These are phyloP conservation scores for Biscogniauxia marginata DNA, from an alignment of 2,329 filamentous ascomycete species.

Conservation along the genomic window DNA sequence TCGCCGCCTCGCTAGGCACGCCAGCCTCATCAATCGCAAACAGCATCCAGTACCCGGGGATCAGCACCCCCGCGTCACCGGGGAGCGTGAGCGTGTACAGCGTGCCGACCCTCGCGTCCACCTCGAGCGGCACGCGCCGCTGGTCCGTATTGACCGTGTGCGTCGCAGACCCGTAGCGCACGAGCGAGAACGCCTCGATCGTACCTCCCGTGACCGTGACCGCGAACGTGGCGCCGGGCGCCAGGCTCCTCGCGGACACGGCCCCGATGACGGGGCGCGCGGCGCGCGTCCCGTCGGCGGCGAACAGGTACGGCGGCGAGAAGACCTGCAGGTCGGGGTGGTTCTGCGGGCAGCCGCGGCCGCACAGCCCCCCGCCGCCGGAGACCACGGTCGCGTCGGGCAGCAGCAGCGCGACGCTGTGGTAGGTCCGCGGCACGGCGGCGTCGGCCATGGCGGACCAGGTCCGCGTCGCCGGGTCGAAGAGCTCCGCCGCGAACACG, in stretches of 20 bases:
- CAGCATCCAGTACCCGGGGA: conserved; percentile 49
- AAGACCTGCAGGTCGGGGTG: conserved; percentile 52
- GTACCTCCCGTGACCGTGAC: conserved; percentile 31
- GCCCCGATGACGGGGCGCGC: conserved; percentile 39
- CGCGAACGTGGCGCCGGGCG: conserved; percentile 34
- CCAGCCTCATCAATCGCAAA: conserved; percentile 43
- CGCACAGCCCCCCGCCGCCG: conserved; percentile 51
- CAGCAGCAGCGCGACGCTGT: conserved; percentile 43
- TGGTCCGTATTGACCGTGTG: conserved; percentile 55
- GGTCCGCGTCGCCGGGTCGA: conserved; percentile 34
- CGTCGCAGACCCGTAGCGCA: conserved; percentile 45
- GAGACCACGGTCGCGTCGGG: conserved; percentile 44
- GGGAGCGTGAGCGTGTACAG: conserved; percentile 40
- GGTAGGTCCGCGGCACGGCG: conserved; percentile 41
- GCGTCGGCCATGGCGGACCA: conserved; percentile 35
- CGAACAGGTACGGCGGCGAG: conserved; percentile 50
- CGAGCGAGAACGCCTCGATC: conserved; percentile 37
- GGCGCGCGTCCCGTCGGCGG: conserved; percentile 35
- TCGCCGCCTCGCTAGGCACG: conserved; percentile 43
- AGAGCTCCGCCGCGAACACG: conserved; percentile 40
- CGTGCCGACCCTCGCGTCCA: conserved; percentile 17
- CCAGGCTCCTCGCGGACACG: conserved; percentile 30
- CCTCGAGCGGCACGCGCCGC: conserved; percentile 42
- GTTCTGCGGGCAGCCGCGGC: conserved; percentile 40
- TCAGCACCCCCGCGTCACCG: conserved; percentile 40